Base-by-base conservation (phyloP, 768 basidiomycete genomes). In the Saitozyma podzolica region DNA sequence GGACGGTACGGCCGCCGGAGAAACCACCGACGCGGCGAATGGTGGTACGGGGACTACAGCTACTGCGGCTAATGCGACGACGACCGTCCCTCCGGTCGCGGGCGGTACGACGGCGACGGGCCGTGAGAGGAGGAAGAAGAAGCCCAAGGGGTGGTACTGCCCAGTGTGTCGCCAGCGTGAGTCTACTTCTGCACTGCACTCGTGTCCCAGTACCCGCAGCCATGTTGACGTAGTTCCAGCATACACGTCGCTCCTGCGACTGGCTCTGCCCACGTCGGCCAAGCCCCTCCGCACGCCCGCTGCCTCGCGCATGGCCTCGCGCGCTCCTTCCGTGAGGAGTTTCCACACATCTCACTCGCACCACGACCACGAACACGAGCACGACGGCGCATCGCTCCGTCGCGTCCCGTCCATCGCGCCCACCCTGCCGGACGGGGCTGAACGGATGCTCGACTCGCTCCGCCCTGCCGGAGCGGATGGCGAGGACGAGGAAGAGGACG, bases 141-240 rank as follows among this genome's bases (percentile, higher is more conserved):
- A 91, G 82, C 89, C 91, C 0, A 97, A 97, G 80, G 93, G 93
- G 6, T 97, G 93, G 93, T 91, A 89, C 84, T 97, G 93, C 77
- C 93, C 93, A 39, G 91, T 97, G 54, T 95, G 93, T 79, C 85
- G 93, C 68, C 92, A 93, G 84, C 92, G 91, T 93, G 75, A 79
- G 90, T 84, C 6, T 58, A 61, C 13, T 53, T 53, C 53, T 60
- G 7, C 8, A 9, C 9, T 41, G 40, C 43, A n/a, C n/a, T 29
- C n/a, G 8, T 54, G n/a, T 17, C n/a, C 9, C 19, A 58, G 29
- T 20, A 47, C 6, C 39, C 20, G 47, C 59, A 58, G 43, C 39
- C 54, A n/a, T 20, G 40, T 19, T 54, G 40, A 20, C 50, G 39
- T 59, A 20, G 8, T 29, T 29, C 9, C 65, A 92, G 90, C 92